Base-by-base conservation (phyloP, 768 basidiomycete genomes). In the Suillus weaverae region DNA sequence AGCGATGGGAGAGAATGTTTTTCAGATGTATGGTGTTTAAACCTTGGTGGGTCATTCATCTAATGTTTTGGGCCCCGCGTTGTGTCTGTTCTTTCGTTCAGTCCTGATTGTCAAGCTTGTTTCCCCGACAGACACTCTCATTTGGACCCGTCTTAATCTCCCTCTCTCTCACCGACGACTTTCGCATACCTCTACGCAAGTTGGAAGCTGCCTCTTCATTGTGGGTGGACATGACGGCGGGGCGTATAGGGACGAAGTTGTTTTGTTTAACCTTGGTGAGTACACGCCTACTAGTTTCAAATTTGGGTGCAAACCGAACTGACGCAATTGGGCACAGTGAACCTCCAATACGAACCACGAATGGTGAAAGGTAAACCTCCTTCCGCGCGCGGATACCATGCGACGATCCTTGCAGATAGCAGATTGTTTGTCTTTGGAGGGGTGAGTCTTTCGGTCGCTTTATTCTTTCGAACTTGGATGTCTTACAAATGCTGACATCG, bases 161-260 rank as follows among this genome's bases (percentile, higher is more conserved):
- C 64, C 64, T 18, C 13, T 71, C 10, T 66, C 70, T 1, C 70
- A 89, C 70, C 86, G 87, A 66, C 85, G 93, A 11, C 81, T 96
- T 50, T 89, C 91, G 33, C 96, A 98, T 70, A 91, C 90, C 13
- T 84, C 94, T 16, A 94, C 95, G 0, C 92, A 91, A 74, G 91
- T 98, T 18, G 95, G 96, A 36, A 94, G 93, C 1, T 96, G 94
- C 73, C 84, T 98, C 0, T 95, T 96, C 78, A 83, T 97, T 62
- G 81, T 89, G 51, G 95, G 95, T 0, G 96, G 96, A 3, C 95
- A 97, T 77, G 90, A 96, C 67, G 91, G 92, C 5, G 76, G 78
- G 13, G 80, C 87, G 56, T 97, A 97, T 73, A 83, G 80, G 39
- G 83, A 84, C 2, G 91, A 96, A 13, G 80, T 97, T 6, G 80